These are phyloP conservation scores for Debaryomyces tyrocola DNA, from an alignment of 805 yeast genomes.

Conservation along the genomic window DNA sequence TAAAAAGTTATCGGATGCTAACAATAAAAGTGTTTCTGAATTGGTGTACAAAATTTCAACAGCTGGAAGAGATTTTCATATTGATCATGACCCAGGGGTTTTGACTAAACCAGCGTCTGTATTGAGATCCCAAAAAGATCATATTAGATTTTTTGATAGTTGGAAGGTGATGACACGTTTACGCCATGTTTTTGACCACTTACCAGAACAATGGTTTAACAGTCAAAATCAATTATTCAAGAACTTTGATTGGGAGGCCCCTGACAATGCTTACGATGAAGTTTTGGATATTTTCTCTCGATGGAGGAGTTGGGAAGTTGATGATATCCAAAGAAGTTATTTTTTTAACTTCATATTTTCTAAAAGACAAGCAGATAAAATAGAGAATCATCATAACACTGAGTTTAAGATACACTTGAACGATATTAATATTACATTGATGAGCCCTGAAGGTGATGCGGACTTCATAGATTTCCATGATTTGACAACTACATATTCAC, in stretches of 20 bases:
- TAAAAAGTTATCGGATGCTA: slow-evolving; percentile 10
- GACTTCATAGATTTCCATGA: slow-evolving; percentile 18
- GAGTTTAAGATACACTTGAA: background rate
- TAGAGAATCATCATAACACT: background rate
- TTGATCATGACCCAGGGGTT: slow-evolving; percentile 85
- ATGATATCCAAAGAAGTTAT: slow-evolving; percentile 22
- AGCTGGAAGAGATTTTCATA: slow-evolving; percentile 41
- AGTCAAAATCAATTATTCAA: slow-evolving; percentile 31
- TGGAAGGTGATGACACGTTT: slow-evolving; percentile 85
- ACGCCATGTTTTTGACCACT: slow-evolving; percentile 63
- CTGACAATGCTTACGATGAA: slow-evolving; percentile 51
- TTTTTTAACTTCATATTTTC: slow-evolving; percentile 17
- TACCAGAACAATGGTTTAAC: slow-evolving; percentile 55
- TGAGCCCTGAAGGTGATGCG: background rate
- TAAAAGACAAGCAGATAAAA: background rate
- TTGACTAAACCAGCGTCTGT: slow-evolving; percentile 86
- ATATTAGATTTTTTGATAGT: slow-evolving; percentile 75
- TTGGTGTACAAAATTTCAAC: slow-evolving; percentile 41
- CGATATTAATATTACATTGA: background rate
- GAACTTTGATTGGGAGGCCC: slow-evolving; percentile 40
- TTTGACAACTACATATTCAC: slow-evolving; percentile 1
- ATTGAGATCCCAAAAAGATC: slow-evolving; percentile 67
- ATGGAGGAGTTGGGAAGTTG: slow-evolving; percentile 94
- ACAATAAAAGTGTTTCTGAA: slow-evolving; percentile 25
- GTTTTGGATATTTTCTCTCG: slow-evolving; percentile 60